phyloP scores from a whole-genome alignment of 2,329 filamentous ascomycete species.

The Fusarium nodosum region DNA sequence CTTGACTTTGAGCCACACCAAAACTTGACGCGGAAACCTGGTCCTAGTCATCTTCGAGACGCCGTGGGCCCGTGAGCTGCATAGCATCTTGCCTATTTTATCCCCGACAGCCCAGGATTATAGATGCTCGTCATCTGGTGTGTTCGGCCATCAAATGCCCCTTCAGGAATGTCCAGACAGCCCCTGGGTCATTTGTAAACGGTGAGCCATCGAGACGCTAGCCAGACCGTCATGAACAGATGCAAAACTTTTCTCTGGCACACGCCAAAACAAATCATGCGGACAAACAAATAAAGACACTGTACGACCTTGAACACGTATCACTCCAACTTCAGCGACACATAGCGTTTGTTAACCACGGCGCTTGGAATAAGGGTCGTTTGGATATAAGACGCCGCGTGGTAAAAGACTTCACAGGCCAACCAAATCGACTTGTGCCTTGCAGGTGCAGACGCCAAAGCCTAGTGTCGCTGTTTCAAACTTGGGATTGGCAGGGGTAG shows the following conservation, averaged over 20 bases:
- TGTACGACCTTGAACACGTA: conserved; percentile 6
- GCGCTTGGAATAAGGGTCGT: conserved; percentile 38
- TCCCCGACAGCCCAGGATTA: conserved; percentile 33
- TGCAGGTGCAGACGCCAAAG: conserved; percentile 37
- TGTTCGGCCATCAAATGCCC: conserved; percentile 38
- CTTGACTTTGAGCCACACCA: conserved; percentile 45
- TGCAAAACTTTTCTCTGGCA: conserved; percentile 24
- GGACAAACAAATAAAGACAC: conserved; percentile 12
- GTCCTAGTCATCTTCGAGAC: conserved; percentile 44
- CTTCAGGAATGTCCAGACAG: conserved; percentile 44
- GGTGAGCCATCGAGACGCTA: conserved; percentile 13
- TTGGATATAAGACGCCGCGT: conserved; percentile 26
- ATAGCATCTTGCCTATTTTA: conserved; percentile 34
- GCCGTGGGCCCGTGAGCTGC: conserved; percentile 41
- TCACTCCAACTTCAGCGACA: conserved; percentile 16
- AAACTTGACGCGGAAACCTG: conserved; percentile 43
- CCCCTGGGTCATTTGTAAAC: conserved; percentile 36
- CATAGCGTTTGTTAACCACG: conserved; percentile 17
- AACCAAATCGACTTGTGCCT: conserved; percentile 40
- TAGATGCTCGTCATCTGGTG: conserved; percentile 38
- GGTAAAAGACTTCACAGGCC: conserved; percentile 25
- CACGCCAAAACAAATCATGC: conserved; percentile 7
- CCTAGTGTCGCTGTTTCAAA: conserved; percentile 42
- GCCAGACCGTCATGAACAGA: conserved; percentile 5
- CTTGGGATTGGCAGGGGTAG: conserved; percentile 31